A percentile compares a stretch with the other conserved stretches of the same genome.
Conservation (phyloP, 2,329 filamentous ascomycete species). For the Coleophoma crateriformis region DNA sequence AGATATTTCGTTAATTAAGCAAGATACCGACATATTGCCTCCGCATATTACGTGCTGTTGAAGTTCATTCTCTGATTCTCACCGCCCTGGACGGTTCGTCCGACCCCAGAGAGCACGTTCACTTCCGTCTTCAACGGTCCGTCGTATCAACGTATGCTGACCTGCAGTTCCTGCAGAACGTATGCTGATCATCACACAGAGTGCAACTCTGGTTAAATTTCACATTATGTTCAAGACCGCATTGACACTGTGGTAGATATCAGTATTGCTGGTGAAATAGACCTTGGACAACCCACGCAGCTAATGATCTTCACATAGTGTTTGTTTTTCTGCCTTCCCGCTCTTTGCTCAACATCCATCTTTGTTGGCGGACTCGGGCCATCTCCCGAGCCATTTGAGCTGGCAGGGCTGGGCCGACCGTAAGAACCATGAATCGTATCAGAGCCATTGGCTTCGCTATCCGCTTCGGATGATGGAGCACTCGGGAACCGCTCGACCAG, state of each 20-base stretch:
- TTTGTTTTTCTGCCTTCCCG: background rate
- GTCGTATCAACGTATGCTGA: background rate
- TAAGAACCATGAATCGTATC: too few species aligned
- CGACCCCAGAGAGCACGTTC: background rate
- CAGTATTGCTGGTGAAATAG: background rate
- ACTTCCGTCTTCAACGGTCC: conserved; percentile 5
- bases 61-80: background rate
- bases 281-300: conserved; percentile 12
- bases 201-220: background rate
- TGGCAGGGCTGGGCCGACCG: too few species aligned
- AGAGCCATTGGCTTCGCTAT: too few species aligned
- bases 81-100: background rate
- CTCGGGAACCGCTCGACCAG: conserved; percentile 1
- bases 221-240: background rate
- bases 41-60: too few species aligned
- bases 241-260: background rate
- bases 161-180: background rate
- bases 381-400: too few species aligned
- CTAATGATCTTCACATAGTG: too few species aligned
- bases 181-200: background rate
- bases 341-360: background rate
- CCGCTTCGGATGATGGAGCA: conserved; percentile 1
- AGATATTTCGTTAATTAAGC: too few species aligned
- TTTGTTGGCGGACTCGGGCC: too few species aligned
- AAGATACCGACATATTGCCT: too few species aligned